Base-by-base conservation (phyloP, 768 basidiomycete genomes). In the Russula virescens region DNA sequence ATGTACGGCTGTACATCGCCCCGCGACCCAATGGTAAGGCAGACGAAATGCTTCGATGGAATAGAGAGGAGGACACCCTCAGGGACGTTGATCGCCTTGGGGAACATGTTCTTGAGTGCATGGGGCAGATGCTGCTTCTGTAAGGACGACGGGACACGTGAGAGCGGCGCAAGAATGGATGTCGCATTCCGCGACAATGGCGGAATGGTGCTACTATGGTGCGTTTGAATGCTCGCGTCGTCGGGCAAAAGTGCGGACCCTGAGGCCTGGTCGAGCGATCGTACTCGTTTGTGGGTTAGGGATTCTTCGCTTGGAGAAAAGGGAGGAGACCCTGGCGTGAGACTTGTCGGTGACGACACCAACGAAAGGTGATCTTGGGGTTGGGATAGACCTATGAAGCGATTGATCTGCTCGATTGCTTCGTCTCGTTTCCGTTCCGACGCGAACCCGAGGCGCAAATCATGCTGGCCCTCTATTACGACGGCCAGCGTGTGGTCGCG, bases 1-100 rank as follows among this genome's bases (percentile, higher is more conserved):
- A 81, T 81, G 66, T 81, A 81, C 14, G 80, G 80, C 66, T 81
- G 79, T 21, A 81, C 73, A 67, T 81, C 80, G 5, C 80, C 80
- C 47, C 86, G 74, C 18, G 83, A 84, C n/a, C 86, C 85, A 58
- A 87, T 88, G 1, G 84, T 85, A 47, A 88, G 72, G 69, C 81
- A 82, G 9, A 81, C 77, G 69, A 87, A 86, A 68, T 85, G 85
- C 48, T 78, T 74, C 13, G 78, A 70, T 13, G 74, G 71, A 34
- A 73, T 62, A 13, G 61, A 61, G 51, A 63, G 63, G 10, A 81
- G 65, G n/a, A 74, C 61, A 21, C 71, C 73, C 9, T 70, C 67
- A 0, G 79, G 80, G 16, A 82, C 56, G 66, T 81, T 83, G 66
- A 83, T 77, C n/a, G 75, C 76, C 69, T 79, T 81, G 7, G 82